A percentile compares a stretch with the other conserved stretches of the same genome.
These are phyloP conservation scores for Erodium maritimum DNA, from an alignment of 345 rosid genomes.

Conservation along the genomic window DNA sequence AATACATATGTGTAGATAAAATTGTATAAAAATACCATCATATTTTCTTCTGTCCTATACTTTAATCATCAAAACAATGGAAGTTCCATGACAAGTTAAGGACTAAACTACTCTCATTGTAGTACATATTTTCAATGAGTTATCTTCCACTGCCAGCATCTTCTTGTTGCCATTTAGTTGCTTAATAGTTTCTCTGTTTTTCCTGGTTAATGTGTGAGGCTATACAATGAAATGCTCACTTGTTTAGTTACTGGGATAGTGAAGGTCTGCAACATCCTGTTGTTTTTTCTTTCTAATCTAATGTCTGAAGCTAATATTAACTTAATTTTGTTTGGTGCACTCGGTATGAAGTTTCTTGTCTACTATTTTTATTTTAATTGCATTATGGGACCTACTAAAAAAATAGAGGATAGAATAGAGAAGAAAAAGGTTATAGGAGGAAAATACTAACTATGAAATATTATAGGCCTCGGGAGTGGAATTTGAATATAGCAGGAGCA, in stretches of 20 bases:
- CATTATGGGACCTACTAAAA: neutral
- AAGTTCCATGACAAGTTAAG: neutral
- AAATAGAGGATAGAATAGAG: neutral
- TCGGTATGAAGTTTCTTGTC: neutral
- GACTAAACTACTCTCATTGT: neutral
- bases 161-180: neutral
- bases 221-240: neutral
- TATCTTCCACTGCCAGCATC: neutral
- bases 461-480: slow-evolving; percentile 14
- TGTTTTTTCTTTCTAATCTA: neutral
- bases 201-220: neutral
- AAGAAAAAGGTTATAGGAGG: neutral
- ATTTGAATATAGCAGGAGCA: slow-evolving; percentile 10
- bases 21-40: neutral
- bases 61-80: neutral
- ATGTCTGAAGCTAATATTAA: neutral
- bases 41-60: neutral
- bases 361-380: neutral
- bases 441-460: neutral
- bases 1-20: neutral
- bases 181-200: neutral
- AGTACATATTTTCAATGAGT: neutral
- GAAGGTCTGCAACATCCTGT: neutral
- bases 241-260: neutral
- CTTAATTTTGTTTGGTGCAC: neutral